Conservation (phyloP, 2,329 filamentous ascomycete species). For the Sclerotinia glacialis region DNA sequence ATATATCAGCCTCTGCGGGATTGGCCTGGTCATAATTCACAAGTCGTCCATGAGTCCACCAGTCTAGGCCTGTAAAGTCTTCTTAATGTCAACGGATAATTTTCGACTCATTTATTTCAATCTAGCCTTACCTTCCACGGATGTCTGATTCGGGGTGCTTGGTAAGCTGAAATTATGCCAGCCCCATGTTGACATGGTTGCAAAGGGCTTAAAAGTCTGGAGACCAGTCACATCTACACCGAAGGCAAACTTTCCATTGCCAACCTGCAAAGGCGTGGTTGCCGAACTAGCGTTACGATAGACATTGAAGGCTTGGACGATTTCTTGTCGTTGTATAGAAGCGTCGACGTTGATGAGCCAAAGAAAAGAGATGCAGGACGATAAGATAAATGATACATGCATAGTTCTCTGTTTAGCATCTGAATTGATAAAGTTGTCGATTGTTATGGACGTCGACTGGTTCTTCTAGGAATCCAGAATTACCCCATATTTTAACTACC, state of each 20-base stretch:
- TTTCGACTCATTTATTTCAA: constrained; percentile 27
- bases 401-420: neutral
- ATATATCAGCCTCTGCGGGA: constrained; percentile 42
- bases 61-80: constrained; percentile 23
- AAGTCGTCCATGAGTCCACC: constrained; percentile 45
- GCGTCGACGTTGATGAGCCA: neutral
- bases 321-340: neutral
- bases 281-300: constrained; percentile 34
- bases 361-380: neutral
- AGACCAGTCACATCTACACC: constrained; percentile 47
- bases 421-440: neutral
- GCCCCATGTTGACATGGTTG: constrained; percentile 45
- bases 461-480: neutral
- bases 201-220: constrained; percentile 46
- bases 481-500: constrained; percentile 10
- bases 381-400: neutral
- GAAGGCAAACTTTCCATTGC: constrained; percentile 50
- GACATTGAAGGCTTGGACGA: constrained; percentile 26
- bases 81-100: constrained; percentile 29
- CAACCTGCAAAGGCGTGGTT: constrained; percentile 43
- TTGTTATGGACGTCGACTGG: neutral
- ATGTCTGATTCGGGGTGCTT: constrained; percentile 38
- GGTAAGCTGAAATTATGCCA: constrained; percentile 49
- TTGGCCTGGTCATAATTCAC: constrained; percentile 47
- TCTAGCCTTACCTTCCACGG: constrained; percentile 26